Conservation (phyloP, 345 rosid genomes). For the Dipteronia dyeriana region DNA sequence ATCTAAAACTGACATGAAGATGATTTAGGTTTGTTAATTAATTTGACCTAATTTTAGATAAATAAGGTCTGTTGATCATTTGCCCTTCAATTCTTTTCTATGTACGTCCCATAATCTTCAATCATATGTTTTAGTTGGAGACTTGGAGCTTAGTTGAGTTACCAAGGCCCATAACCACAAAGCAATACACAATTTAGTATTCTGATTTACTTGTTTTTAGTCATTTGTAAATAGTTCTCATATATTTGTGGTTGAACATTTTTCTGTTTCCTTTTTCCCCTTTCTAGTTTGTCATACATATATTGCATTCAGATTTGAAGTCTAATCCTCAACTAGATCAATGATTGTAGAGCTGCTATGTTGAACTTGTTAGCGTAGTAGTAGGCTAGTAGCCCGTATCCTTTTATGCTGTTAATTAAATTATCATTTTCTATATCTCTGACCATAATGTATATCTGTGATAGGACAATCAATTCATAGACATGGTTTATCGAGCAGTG, state of each 20-base stretch:
- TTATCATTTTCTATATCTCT: conserved; percentile 12
- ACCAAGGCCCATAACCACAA: neutral
- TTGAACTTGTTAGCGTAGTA: neutral
- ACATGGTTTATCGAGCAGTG: conserved; percentile 70
- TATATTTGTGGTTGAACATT: neutral
- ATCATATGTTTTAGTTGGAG: neutral
- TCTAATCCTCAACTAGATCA: neutral
- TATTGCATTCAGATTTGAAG: neutral
- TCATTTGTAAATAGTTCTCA: neutral
- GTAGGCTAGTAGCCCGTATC: neutral
- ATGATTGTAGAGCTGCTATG: neutral
- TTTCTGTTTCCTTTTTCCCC: neutral
- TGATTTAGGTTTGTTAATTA: too few species aligned
- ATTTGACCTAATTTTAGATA: neutral
- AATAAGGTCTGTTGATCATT: neutral
- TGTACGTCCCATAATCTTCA: neutral
- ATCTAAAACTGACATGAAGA: neutral
- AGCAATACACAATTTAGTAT: neutral
- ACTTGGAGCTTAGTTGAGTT: neutral
- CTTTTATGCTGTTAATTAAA: neutral
- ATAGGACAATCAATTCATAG: conserved; percentile 80
- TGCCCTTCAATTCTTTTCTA: neutral
- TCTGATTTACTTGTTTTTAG: neutral
- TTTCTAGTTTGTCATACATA: neutral
- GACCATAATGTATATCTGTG: conserved; percentile 16